A percentile compares a stretch with the other conserved stretches of the same genome.
phyloP scores from a whole-genome alignment of 169 alveolate species.

The Cryptosporidium bovis region DNA sequence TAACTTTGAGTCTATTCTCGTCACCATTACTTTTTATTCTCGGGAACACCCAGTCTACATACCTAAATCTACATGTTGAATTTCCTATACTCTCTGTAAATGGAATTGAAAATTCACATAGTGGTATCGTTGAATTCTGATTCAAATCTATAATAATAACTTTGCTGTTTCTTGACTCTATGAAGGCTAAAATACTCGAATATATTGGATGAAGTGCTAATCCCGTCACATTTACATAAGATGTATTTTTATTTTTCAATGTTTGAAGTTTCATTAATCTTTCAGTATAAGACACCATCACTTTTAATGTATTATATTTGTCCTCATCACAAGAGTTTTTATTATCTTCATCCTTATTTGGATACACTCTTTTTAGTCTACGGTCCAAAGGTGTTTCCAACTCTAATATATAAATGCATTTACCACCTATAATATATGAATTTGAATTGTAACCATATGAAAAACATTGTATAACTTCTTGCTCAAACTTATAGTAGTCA shows the following conservation, averaged over 20 bases:
- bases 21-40: not conserved
- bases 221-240: constrained; percentile 53
- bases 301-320: constrained; percentile 20
- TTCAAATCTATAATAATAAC: constrained; percentile 36
- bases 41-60: constrained; percentile 47
- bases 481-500: constrained; percentile 7
- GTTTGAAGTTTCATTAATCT: constrained; percentile 46
- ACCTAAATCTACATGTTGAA: constrained; percentile 35
- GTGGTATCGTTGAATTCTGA: constrained; percentile 54
- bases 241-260: constrained; percentile 40
- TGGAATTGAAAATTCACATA: constrained; percentile 66
- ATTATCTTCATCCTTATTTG: constrained; percentile 13
- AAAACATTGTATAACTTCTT: constrained; percentile 46
- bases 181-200: constrained; percentile 12
- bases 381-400: not conserved
- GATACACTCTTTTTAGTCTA: constrained; percentile 23
- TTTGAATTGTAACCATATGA: constrained; percentile 33
- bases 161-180: constrained; percentile 53
- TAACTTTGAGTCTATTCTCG: not conserved
- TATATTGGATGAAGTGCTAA: constrained; percentile 59
- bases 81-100: constrained; percentile 51
- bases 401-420: constrained; percentile 18
- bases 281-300: constrained; percentile 14
- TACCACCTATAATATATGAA: constrained; percentile 41
- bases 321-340: not conserved